Base-by-base conservation (phyloP, 805 yeast species). In the Isabelozyma gotoi region DNA sequence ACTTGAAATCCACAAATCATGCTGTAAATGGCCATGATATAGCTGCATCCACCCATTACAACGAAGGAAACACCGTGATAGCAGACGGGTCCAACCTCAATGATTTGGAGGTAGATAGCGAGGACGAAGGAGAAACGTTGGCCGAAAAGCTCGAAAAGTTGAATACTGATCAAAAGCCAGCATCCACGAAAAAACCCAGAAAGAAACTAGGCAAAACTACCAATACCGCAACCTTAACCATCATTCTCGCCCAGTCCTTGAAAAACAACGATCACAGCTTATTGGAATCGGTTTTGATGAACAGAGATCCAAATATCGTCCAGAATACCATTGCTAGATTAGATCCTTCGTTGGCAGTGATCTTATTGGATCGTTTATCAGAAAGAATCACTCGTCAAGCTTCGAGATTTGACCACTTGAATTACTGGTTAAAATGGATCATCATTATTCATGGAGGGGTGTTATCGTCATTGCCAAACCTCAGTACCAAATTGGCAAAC, bases 191-290 rank as follows among this genome's bases (percentile, higher is more conserved):
- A 37, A 61, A 49, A 34, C 49, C 61, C 24, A 69, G 69, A 45
- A 76, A 78, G 48, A 75, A 74, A 43, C 55, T 56, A 29, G 56
- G 53, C 8, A 79, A 82, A 16, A 77, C 81, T 7, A 80, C 86
- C 4, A 96, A 94, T 40, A 60, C 72, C 11, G 60, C 64, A 0
- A 81, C 96, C 1, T 78, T 91, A 47, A 81, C 96, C 1, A 82
- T 86, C 1, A 80, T 94, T n/a, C 73, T 94, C 36, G 74, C 91
- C 11, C 99, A 94, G 68, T 92, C 99, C 0, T 74, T 94, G 48
- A 83, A 81, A 55, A 83, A 95, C 16, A 88, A 87, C 56, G 99
- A 94, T 61, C 90, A 84, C 55, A 71, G 94, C 7, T 71, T 94
- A 44, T 73, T 94, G 48, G 98, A 94, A 62, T 81, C 88, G 2